Evolutionary conservation across 345 rosid species (phyloP).

Genomic region (Passiflora organensis): DNA sequence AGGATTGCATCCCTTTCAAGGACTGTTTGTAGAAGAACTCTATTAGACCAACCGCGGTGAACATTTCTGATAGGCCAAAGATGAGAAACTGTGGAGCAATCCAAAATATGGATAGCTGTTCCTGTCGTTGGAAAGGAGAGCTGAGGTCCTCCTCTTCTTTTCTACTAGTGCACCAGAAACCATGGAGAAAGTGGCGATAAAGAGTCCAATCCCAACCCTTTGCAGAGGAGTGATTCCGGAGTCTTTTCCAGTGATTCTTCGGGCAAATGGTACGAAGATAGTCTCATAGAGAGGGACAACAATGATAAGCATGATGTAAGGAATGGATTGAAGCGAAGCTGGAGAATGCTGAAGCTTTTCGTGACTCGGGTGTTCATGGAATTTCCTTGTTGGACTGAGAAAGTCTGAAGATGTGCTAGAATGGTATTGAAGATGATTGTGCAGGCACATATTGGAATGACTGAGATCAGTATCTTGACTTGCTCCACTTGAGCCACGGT

Average conservation of each 20-base stretch:
- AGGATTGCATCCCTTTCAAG: slow-evolving; percentile 52
- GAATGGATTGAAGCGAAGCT: slow-evolving; percentile 18
- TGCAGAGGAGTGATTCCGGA: slow-evolving; percentile 17
- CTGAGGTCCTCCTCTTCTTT: slow-evolving; percentile 36
- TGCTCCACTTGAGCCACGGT: slow-evolving; percentile 17
- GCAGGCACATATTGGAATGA: slow-evolving; percentile 19
- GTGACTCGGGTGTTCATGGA: slow-evolving; percentile 6
- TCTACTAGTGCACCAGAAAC: slow-evolving; percentile 54
- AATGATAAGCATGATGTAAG: slow-evolving; percentile 14
- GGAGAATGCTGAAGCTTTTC: slow-evolving; percentile 16
- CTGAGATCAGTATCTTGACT: slow-evolving; percentile 14
- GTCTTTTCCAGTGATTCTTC: slow-evolving; percentile 11
- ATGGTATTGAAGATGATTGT: slow-evolving; percentile 20
- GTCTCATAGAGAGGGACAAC: slow-evolving; percentile 21
- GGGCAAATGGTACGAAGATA: slow-evolving; percentile 11
- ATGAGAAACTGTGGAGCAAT: slow-evolving; percentile 58
- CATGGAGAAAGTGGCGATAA: slow-evolving; percentile 56
- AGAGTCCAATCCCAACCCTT: slow-evolving; percentile 46
- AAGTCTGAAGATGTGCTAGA: slow-evolving; percentile 18
- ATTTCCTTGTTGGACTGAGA: slow-evolving; percentile 20
- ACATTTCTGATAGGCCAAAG: slow-evolving; percentile 64
- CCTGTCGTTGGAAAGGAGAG: slow-evolving; percentile 16
- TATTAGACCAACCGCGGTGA: slow-evolving; percentile 60
- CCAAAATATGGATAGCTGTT: slow-evolving; percentile 57
- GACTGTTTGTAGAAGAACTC: slow-evolving; percentile 77